Conservation (phyloP, 2,329 filamentous ascomycete species). For the Raffaelea albimanens region DNA sequence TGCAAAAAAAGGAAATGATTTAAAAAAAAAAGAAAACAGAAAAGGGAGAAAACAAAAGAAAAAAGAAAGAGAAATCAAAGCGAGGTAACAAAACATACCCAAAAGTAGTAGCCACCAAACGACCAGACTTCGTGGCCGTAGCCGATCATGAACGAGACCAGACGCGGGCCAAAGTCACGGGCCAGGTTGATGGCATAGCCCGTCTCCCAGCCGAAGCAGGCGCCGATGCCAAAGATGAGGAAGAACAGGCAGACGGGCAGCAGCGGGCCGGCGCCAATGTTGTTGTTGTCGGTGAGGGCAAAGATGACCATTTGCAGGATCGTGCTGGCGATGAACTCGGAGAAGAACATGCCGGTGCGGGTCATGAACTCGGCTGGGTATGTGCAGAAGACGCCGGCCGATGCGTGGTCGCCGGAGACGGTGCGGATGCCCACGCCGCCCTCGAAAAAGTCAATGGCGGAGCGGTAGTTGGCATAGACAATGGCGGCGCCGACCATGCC, state of each 20-base stretch:
- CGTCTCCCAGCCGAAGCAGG: conserved; percentile 36
- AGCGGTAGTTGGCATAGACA: conserved; percentile 46
- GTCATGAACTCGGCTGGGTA: conserved; percentile 41
- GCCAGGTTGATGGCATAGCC: conserved; percentile 51
- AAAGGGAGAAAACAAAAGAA: too few relatives aligned
- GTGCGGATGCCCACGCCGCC: conserved; percentile 21
- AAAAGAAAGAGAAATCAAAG: too few relatives aligned
- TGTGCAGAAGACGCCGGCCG: conserved; percentile 44
- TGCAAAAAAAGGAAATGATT: neutral
- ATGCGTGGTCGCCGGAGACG: conserved; percentile 31
- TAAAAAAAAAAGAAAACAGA: neutral
- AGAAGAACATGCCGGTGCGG: conserved; percentile 45
- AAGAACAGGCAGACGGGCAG: conserved; percentile 31
- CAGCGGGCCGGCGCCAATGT: conserved; percentile 42
- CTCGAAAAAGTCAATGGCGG: conserved; percentile 26
- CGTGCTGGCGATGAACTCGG: conserved; percentile 48
- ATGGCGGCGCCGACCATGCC: conserved; percentile 45
- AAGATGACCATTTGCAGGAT: conserved; percentile 51
- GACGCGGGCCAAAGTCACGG: conserved; percentile 47
- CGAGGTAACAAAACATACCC: conserved; percentile 3
- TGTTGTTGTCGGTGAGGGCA: conserved; percentile 46
- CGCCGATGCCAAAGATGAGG: conserved; percentile 46
- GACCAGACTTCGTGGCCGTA: conserved; percentile 15
- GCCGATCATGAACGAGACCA: conserved; percentile 47
- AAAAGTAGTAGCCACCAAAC: conserved; percentile 13